Evolutionary conservation across 177 flowering plant species (phyloP).

Genomic region (Telopea speciosissima): DNA sequence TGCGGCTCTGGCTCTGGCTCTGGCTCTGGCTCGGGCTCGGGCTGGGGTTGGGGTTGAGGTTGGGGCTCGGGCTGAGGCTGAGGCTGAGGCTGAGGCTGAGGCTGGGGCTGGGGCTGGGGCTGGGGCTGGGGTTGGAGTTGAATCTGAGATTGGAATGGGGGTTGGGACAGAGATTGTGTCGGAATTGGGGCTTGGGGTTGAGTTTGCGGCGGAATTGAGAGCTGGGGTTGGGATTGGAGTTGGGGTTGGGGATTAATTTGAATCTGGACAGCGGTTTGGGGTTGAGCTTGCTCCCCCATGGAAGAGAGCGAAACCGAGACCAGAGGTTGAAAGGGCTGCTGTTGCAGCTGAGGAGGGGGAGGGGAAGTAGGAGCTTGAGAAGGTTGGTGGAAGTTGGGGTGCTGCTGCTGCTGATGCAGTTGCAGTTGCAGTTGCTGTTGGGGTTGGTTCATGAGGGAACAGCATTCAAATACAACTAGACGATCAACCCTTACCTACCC

Average conservation of each 20-base stretch:
- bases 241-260: constrained; percentile 10
- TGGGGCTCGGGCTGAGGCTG: constrained; percentile 9
- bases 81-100: constrained; percentile 8
- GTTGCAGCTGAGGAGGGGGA: not conserved
- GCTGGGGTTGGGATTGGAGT: constrained; percentile 10
- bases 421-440: not conserved
- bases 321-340: not conserved
- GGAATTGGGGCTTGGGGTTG: not conserved
- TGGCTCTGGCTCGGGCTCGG: too few relatives aligned
- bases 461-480: not conserved
- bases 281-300: too few relatives aligned
- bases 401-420: not conserved
- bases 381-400: not conserved
- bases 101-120: constrained; percentile 5
- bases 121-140: constrained; percentile 1
- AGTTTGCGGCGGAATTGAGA: constrained; percentile 2
- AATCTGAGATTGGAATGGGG: too few relatives aligned
- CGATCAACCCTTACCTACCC: not conserved
- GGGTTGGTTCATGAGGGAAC: not conserved
- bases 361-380: not conserved
- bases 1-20: not conserved
- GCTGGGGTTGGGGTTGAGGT: not conserved
- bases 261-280: too few relatives aligned
- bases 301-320: too few relatives aligned
- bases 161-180: not conserved